These are phyloP conservation scores for Sporobolus alterniflorus DNA, from an alignment of 202 grass and related monocot genomes.

Conservation along the genomic window DNA sequence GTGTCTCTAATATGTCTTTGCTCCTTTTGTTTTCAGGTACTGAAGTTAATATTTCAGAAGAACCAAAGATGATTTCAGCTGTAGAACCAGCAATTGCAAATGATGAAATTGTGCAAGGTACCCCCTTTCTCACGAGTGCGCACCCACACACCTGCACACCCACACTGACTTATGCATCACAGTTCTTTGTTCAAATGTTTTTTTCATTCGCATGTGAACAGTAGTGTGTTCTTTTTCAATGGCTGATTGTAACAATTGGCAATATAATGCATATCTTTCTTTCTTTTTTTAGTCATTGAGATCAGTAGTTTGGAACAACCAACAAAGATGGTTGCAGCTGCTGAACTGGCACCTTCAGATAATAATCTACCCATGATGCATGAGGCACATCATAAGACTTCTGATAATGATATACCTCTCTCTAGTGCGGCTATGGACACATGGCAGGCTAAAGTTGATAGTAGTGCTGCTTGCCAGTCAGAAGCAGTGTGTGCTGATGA, in stretches of 20 bases:
- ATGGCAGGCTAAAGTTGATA: slow-evolving; percentile 29
- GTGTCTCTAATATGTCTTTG: slow-evolving; percentile 1
- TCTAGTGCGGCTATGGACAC: background rate
- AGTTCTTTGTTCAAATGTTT: background rate
- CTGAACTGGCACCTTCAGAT: slow-evolving; percentile 31
- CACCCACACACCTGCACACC: background rate
- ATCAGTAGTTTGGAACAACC: slow-evolving; percentile 26
- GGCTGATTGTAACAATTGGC: background rate
- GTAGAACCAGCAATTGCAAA: slow-evolving; percentile 29
- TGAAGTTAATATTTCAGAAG: slow-evolving; percentile 26
- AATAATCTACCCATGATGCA: slow-evolving; percentile 13
- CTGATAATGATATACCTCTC: slow-evolving; percentile 26
- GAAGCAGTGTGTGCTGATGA: background rate
- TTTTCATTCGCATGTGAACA: background rate
- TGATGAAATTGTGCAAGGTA: slow-evolving; percentile 41
- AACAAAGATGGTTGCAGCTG: slow-evolving; percentile 26
- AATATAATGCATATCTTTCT: background rate
- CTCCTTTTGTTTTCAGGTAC: slow-evolving; percentile 29
- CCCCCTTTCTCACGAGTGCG: background rate
- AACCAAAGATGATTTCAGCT: slow-evolving; percentile 26
- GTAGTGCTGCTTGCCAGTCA: slow-evolving; percentile 8
- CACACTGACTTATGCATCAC: background rate
- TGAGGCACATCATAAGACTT: slow-evolving; percentile 19
- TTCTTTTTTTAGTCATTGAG: slow-evolving; percentile 31
- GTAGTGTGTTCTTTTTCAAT: background rate